Evolutionary conservation across 2,329 filamentous ascomycete genomes (phyloP), one percentile per base, ranked within the genome.

Genomic region (Aspergillus japonicus): DNA sequence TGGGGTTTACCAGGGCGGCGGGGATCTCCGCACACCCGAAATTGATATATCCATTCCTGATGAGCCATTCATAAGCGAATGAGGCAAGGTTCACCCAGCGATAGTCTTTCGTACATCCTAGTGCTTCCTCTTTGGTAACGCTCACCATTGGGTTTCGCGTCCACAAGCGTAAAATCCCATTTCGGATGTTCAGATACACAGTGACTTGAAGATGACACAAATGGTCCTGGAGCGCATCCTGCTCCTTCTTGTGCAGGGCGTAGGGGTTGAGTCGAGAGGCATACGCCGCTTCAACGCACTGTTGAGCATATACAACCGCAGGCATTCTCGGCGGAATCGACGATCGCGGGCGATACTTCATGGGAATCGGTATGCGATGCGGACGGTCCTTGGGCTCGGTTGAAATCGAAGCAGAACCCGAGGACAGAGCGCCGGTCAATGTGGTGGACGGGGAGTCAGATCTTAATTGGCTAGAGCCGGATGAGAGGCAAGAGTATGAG

Each of bases 141-240:
- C 87, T 87, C 47, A 92, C 86, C 72, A 93, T 86, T 7, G 95
- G 92, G 70, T 96, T 96, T 66, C 89, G 86, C 39, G 90, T 84
- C 95, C 95, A 99, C 47, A 98, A 78, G 57, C 95, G 85, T 56
- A 99, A 80, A 60, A 99, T 96, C 16, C 92, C 91, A 74, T 99
- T 99, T 67, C 95, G 86, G 63, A 99, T 95, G 73, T 98, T 98
- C 56, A 99, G 81, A 77, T 99, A 99, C 12, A 92, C 91, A 2
- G 94, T 97, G 66, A 97, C 92, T 76, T 99, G 95, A 33, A 89
- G 83, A 69, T 91, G 88, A 71, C 89, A 96, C 67, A 99, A 87
- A 68, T 96, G 88, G 62, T 90, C 83, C 62, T 91, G 86, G 47
- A 99, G 79, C 61, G 96, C 82, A 60, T 84, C 80, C 72, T 97